These are phyloP conservation scores for Mycena galopus DNA, from an alignment of 768 basidiomycete species.

Conservation along the genomic window DNA sequence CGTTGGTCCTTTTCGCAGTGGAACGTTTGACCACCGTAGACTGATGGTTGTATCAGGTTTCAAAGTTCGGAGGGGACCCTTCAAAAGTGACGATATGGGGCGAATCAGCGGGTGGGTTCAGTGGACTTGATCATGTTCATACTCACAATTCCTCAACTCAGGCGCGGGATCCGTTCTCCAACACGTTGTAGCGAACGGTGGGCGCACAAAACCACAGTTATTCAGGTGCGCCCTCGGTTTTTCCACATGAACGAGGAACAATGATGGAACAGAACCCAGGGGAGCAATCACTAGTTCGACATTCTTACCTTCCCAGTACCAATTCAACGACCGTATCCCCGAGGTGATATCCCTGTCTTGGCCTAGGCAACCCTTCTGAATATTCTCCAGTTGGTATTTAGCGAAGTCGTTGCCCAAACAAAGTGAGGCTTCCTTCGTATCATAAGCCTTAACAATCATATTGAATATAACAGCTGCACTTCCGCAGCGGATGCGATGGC, in stretches of 20 bases:
- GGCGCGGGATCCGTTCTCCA: too few species aligned
- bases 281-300: too few species aligned
- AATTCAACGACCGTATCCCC: neutral
- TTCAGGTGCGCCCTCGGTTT: too few species aligned
- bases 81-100: too few species aligned
- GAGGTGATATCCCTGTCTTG: neutral
- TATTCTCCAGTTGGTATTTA: neutral
- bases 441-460: neutral
- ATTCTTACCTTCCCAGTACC: slow-evolving; percentile 12
- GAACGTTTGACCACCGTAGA: neutral
- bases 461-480: neutral
- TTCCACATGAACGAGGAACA: too few species aligned
- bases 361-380: neutral
- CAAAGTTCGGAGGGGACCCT: too few species aligned
- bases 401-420: neutral
- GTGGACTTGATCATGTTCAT: too few species aligned
- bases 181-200: too few species aligned
- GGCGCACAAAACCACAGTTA: too few species aligned
- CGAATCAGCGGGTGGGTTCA: too few species aligned
- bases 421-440: neutral
- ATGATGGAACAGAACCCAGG: too few species aligned
- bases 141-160: too few species aligned
- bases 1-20: neutral
- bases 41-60: slow-evolving; percentile 25
- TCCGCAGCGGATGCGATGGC: neutral